A percentile compares a stretch with the other conserved stretches of the same genome.
These are phyloP conservation scores for Manihot esculenta DNA, from an alignment of 441 rosid species.

Conservation along the genomic window DNA sequence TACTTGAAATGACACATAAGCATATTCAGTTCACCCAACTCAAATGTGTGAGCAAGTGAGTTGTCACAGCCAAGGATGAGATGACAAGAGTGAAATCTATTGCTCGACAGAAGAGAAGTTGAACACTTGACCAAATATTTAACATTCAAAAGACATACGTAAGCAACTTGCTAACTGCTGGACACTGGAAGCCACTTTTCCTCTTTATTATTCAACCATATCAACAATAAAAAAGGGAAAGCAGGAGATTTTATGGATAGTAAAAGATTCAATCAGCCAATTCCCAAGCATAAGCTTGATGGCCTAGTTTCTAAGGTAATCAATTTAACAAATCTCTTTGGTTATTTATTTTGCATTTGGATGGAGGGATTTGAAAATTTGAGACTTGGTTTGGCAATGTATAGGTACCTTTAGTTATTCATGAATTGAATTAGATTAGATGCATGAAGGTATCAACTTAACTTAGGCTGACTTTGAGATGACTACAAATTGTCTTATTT, in stretches of 20 bases:
- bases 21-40: background rate
- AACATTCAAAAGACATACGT: background rate
- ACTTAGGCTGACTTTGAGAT: background rate
- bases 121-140: background rate
- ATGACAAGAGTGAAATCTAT: too few species aligned
- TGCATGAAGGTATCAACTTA: background rate
- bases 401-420: background rate
- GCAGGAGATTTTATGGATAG: background rate
- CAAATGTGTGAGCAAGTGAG: too few species aligned
- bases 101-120: background rate
- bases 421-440: background rate
- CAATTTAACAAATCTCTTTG: background rate
- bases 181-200: background rate
- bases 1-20: background rate
- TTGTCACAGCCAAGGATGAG: background rate
- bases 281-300: background rate
- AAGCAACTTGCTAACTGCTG: background rate
- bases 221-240: background rate
- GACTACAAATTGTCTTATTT: background rate
- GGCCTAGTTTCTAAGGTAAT: background rate
- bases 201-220: background rate
- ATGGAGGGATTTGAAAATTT: background rate
- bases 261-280: background rate
- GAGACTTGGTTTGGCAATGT: background rate
- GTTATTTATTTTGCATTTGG: background rate